These are phyloP conservation scores for Diospyros lotus DNA, from an alignment of 148 eudicot genomes.

Conservation along the genomic window DNA sequence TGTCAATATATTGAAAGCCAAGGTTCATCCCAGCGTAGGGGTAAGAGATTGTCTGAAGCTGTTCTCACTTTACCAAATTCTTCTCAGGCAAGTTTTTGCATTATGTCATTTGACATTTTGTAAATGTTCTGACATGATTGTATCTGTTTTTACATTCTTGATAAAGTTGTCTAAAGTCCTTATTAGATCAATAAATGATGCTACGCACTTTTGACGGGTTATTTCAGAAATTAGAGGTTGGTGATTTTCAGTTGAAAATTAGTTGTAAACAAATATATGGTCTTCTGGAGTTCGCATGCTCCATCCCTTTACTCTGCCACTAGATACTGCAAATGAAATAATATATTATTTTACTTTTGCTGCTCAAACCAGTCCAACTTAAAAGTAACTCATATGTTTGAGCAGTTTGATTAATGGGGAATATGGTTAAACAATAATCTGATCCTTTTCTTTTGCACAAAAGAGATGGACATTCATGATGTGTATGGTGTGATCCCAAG, in stretches of 20 bases:
- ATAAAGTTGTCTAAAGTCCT: no score
- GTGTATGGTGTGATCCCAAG: neutral
- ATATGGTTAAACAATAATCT: neutral
- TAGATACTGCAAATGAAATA: neutral
- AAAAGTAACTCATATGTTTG: neutral
- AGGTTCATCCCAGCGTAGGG: conserved; percentile 19
- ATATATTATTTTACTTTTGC: neutral
- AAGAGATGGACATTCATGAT: neutral
- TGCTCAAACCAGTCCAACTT: neutral
- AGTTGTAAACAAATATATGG: no score
- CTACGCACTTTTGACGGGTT: no score
- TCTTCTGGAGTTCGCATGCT: neutral
- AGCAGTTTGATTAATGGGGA: neutral
- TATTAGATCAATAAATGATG: no score
- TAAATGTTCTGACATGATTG: neutral
- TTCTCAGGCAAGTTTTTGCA: conserved; percentile 29
- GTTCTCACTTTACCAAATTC: conserved; percentile 23
- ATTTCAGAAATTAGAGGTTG: neutral
- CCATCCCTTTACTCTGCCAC: neutral
- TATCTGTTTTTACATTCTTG: neutral
- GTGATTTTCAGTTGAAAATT: neutral
- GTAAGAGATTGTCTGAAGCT: conserved; percentile 36
- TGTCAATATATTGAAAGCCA: conserved; percentile 13
- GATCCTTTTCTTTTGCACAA: neutral
- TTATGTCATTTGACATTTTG: neutral